Evolutionary conservation across 345 rosid species (phyloP), one percentile per base, ranked within the genome.

Genomic region (Laguncularia racemosa): DNA sequence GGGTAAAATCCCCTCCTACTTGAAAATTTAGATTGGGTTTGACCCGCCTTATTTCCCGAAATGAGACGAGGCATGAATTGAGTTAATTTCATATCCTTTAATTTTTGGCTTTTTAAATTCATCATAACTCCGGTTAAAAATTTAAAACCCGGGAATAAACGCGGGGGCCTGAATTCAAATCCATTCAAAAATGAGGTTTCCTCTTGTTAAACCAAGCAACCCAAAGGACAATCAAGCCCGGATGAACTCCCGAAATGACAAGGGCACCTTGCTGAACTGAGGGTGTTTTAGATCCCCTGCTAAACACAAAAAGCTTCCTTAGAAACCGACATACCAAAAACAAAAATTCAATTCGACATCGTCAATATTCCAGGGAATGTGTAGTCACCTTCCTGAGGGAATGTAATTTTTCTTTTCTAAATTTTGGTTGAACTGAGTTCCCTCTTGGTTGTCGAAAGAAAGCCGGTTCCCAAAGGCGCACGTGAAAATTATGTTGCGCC

Each of bases 181-280:
- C 20, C 15, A 23, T 14, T 53, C 57, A 3, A 14, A 15, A 3
- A 40, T n/a, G 1, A 12, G 13, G 11, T 26, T 68, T 55, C 79
- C 71, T 70, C 5, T 0, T 55, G 48, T 45, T 15, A 23, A 58
- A 57, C 18, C 50, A 48, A 16, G 73, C 40, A 4, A 74, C 45
- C n/a, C 62, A 54, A 1, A 79, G 79, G 3, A 78, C 78, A 46
- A 72, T 78, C 53, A 65, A 60, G 69, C 82, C 79, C 0, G 82
- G 70, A 76, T 6, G 84, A 79, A 57, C 84, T 2, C 84, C 84
- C 4, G 68, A 47, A 9, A 73, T 57, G 58, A 79, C 10, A 79
- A 68, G 9, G 76, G 78, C 50, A 61, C 69, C 8, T 26, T 52
- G 55, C 52, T 54, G 26, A 70, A 79, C 2, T 57, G 43, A 6